A percentile compares a stretch with the other conserved stretches of the same genome.
Evolutionary conservation across 805 yeast genomes (phyloP).

Genomic region (Kazachstania psychrophila): DNA sequence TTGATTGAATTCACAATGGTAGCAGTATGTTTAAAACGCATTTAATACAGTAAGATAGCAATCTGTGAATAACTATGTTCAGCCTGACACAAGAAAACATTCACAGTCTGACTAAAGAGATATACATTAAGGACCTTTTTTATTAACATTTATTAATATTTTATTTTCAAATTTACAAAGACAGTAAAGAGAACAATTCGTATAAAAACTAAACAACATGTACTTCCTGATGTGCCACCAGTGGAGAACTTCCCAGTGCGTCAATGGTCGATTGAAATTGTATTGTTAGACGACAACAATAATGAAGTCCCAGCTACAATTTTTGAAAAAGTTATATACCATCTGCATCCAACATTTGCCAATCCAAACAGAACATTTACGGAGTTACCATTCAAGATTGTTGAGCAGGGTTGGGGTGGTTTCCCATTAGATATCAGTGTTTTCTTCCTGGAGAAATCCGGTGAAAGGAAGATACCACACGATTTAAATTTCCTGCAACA

Average conservation of each 20-base stretch:
- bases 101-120: too few species aligned
- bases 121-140: too few species aligned
- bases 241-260: slow-evolving; percentile 92
- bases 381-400: slow-evolving; percentile 76
- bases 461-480: slow-evolving; percentile 78
- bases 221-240: slow-evolving; percentile 73
- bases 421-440: slow-evolving; percentile 79
- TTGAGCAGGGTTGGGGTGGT: slow-evolving; percentile 98
- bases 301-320: slow-evolving; percentile 80
- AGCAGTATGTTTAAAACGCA: slow-evolving; percentile 8
- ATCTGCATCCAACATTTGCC: slow-evolving; percentile 88
- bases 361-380: slow-evolving; percentile 79
- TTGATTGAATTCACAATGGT: too few species aligned
- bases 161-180: slow-evolving; percentile 7
- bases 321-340: slow-evolving; percentile 87
- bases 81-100: too few species aligned
- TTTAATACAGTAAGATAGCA: too few species aligned
- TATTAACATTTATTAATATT: neutral
- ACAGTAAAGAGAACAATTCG: slow-evolving; percentile 77
- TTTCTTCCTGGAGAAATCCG: slow-evolving; percentile 77
- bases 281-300: slow-evolving; percentile 70
- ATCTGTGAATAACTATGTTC: too few species aligned
- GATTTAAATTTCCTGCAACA: slow-evolving; percentile 82
- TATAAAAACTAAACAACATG: slow-evolving; percentile 76
- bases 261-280: slow-evolving; percentile 77